These are phyloP conservation scores for Paramecium primaurelia DNA, from an alignment of 73 alveolate species.

Conservation along the genomic window DNA sequence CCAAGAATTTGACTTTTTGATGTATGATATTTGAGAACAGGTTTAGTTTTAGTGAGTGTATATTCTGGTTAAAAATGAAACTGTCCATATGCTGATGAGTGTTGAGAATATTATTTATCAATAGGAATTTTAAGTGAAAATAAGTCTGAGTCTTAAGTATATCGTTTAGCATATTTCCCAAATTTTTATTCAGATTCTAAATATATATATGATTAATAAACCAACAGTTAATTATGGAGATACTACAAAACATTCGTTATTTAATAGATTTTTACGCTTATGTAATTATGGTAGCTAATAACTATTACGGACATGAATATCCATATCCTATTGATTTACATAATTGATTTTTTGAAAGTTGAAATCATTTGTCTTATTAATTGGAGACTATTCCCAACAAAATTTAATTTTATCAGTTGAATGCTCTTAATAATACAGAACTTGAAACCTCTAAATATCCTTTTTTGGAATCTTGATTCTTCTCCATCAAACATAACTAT, in stretches of 20 bases:
- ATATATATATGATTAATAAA: background rate
- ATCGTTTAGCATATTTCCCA: background rate
- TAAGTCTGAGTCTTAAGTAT: background rate
- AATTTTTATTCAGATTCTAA: background rate
- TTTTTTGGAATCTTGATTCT: background rate
- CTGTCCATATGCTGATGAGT: background rate
- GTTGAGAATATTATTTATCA: background rate
- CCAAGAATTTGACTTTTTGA: conserved; percentile 16
- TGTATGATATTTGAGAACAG: background rate
- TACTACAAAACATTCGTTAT: background rate
- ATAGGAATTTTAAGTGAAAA: background rate
- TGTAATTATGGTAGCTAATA: background rate
- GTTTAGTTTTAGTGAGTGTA: background rate
- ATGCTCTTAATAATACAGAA: conserved; percentile 10
- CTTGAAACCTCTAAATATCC: background rate
- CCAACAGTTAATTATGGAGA: background rate
- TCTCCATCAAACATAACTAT: conserved; percentile 7
- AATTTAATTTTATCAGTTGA: conserved; percentile 8
- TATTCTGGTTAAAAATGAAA: background rate
- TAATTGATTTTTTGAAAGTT: background rate
- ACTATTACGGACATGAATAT: background rate
- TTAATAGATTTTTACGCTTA: background rate
- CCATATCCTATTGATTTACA: background rate
- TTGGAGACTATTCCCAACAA: conserved; percentile 14
- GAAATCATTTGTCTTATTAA: background rate